Base-by-base conservation (phyloP, 1,284 basidiomycete genomes). In the Ustilago hordei region DNA sequence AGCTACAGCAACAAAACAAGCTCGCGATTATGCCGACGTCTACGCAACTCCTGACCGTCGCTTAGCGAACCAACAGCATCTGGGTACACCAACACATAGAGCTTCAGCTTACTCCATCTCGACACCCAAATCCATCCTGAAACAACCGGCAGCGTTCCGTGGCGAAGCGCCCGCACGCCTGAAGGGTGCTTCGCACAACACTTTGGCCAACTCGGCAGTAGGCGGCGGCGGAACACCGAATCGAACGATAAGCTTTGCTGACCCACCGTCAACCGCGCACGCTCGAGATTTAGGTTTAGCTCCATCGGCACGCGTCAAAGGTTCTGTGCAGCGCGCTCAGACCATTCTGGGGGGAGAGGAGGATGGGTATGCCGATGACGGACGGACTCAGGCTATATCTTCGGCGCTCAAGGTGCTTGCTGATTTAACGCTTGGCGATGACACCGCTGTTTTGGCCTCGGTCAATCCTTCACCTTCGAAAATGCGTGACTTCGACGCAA, bases 201-300 rank as follows among this genome's bases (percentile, higher is more conserved):
- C 39, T 9, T 68, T 64, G 41, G 48, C 47, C 23, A 60, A 53
- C 36, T 64, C 64, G 39, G 61, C 48, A 12, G 67, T 45, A 7
- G 64, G 57, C 13, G 58, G 57, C 13, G 55, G 43, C n/a, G 68
- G 68, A 55, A 76, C 74, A 34, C 74, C 74, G 15, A 76, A 71
- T 60, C 60, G 74, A 55, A 76, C 74, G 8, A 76, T 76, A 39
- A 76, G 74, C 65, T 76, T 76, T 57, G 74, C 61, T 15, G 74
- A 76, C 64, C 69, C 69, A 55, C 68, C 74, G 15, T 57, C 48
- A 8, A 60, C 64, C 23, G 47, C 54, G 55, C 71, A 58, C 43
- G 47, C 52, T 47, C 71, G 62, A 54, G 55, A 68, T 58, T 34
- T 67, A 34, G 70, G 61, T 68, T 74, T 74, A 28, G 52, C 71